Base-by-base conservation (phyloP, 768 basidiomycete species). In the Psilocybe sp. region DNA sequence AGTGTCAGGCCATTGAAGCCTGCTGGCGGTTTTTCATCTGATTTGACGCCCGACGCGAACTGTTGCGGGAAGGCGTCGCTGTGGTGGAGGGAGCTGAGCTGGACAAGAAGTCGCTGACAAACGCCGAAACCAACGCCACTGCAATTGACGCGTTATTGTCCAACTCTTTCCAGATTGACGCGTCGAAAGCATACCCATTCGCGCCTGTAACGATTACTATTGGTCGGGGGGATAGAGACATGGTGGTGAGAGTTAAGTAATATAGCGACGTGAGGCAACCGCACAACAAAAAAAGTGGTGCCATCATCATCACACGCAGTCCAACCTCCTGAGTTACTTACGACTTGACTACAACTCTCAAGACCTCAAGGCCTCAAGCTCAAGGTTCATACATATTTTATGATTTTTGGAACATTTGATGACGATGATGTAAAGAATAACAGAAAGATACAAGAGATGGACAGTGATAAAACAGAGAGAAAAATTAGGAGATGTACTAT, bases 121-220 rank as follows among this genome's bases (percentile, higher is more conserved):
- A 89, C 85, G 11, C 88, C 89, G 63, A 86, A 88, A 13, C 92
- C 92, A 14, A 94, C 76, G 49, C 92, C 92, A 35, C 91, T 93
- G 62, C 2, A 55, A 50, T 42, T 35, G 39, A 14, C 35, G n/a
- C 14, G 9, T 41, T 5, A 19, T 31, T 14, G 46, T 34, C 12
- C 31, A 34, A 31, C 46, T 32, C 28, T 34, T n/a, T 32, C 6
- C 40, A 15, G 20, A 40, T 31, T 23, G 39, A 37, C 15, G n/a
- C 9, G n/a, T 6, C 15, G 9, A 34, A 13, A 35, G 56, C 75
- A 43, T 62, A 85, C 86, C 76, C 72, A 59, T 87, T 89, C 9
- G 85, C 86, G 35, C 86, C 86, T 15, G 86, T 89, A 8, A 88
- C 83, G 39, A 88, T 65, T 42, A 86, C 63, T 42, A 87, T 71